Conservation (phyloP, 2,329 filamentous ascomycete species). For the Rhynchosporium graminicola region DNA sequence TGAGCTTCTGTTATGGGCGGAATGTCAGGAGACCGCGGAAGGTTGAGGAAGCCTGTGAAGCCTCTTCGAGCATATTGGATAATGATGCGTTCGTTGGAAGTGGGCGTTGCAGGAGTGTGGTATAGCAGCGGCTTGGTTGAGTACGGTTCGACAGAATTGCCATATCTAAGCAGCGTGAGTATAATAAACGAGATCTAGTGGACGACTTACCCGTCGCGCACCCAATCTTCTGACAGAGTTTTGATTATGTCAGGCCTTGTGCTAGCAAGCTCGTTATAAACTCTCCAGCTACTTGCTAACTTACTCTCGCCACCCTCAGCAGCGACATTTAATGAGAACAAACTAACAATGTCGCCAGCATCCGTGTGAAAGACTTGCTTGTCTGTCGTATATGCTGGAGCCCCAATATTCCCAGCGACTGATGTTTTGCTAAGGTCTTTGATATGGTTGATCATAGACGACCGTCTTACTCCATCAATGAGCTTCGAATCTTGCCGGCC, state of each 20-base stretch:
- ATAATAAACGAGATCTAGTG: not conserved
- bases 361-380: slow-evolving; percentile 60
- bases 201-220: slow-evolving; percentile 42
- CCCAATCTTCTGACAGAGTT: slow-evolving; percentile 52
- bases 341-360: slow-evolving; percentile 53
- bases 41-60: slow-evolving; percentile 58
- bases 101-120: slow-evolving; percentile 51
- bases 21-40: slow-evolving; percentile 55
- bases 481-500: slow-evolving; percentile 47
- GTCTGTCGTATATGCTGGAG: slow-evolving; percentile 60
- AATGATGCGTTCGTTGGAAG: slow-evolving; percentile 53
- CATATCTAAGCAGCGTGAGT: slow-evolving; percentile 47
- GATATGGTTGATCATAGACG: slow-evolving; percentile 60
- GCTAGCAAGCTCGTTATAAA: slow-evolving; percentile 56
- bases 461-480: slow-evolving; percentile 47
- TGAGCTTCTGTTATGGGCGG: slow-evolving; percentile 53
- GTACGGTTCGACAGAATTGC: slow-evolving; percentile 49
- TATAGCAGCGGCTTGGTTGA: slow-evolving; percentile 55
- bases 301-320: slow-evolving; percentile 54
- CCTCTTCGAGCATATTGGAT: slow-evolving; percentile 61
- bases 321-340: slow-evolving; percentile 49
- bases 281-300: slow-evolving; percentile 52
- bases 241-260: slow-evolving; percentile 54
- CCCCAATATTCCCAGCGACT: slow-evolving; percentile 50
- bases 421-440: slow-evolving; percentile 55